Base-by-base conservation (phyloP, 2,329 filamentous ascomycete genomes). In the Waltergamsia citrina region DNA sequence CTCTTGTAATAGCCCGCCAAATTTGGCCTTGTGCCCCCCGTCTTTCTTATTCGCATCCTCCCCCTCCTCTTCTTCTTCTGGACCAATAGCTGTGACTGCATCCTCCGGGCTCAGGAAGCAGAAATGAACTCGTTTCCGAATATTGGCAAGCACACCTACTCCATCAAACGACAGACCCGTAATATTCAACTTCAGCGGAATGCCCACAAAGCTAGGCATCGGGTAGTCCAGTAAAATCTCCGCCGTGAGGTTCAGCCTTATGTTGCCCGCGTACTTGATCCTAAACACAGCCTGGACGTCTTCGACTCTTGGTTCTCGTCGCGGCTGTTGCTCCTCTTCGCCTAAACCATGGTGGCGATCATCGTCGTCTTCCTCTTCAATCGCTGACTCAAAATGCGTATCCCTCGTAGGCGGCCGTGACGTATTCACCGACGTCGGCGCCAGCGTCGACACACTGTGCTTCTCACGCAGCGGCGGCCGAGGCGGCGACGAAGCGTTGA, bases 171-270 rank as follows among this genome's bases (percentile, higher is more conserved):
- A 87, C 39, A 98, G 62, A 0, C 92, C 92, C 1, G 92, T 96
- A 45, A 98, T 93, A 54, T 90, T 94, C 18, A 98, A 69, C 56
- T 92, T 90, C 30, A 98, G 71, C 2, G 92, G 92, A 40, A 98
- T 90, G 10, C 88, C 87, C 3, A 96, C 90, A 50, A 98, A 98
- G 62, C 85, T 94, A 26, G 88, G 88, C 85, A 96, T 96, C 1
- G 92, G 92, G 54, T 98, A 98, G 59, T 98, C 92, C 22, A 98
- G 78, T 21, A 96, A 67, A 27, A 98, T 94, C 59, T 96, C 88
- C 1, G 92, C 88, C 17, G 92, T 96, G 32, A 98, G 68, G 40
- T 87, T 85, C 37, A 98, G 72, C 44, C 80, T 79, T 38, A 98
- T 72, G 50, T 95, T 83, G 21, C 92, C 92, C 3, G 81, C 75